phyloP scores from a whole-genome alignment of 164 flowering plant species.

The Chloranthus sessilifolius region DNA sequence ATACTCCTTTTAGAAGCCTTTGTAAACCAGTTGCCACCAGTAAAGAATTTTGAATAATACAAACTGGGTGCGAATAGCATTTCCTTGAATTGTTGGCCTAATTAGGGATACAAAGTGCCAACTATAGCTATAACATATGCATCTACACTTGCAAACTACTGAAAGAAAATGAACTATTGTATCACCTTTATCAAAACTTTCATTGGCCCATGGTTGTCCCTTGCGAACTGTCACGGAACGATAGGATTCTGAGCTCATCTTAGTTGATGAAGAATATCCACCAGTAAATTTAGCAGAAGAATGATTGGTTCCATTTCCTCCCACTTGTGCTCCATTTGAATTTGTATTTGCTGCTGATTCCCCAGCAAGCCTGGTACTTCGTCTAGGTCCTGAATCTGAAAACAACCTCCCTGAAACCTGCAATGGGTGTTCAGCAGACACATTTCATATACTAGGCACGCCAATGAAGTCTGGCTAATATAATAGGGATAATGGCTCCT shows the following conservation, averaged over 20 bases:
- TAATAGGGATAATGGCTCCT: too few relatives aligned
- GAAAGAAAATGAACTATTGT: neutral
- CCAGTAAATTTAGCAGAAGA: conserved; percentile 57
- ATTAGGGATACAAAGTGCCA: too few relatives aligned
- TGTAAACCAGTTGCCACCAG: too few relatives aligned
- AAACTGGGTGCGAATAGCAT: too few relatives aligned
- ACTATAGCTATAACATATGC: too few relatives aligned
- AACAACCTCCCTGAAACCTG: conserved; percentile 91
- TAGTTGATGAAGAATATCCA: conserved; percentile 36
- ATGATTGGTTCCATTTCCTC: conserved; percentile 69
- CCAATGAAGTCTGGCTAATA: too few relatives aligned
- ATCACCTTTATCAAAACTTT: conserved; percentile 83
- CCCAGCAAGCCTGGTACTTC: conserved; percentile 84
- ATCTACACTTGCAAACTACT: too few relatives aligned
- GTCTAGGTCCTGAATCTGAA: conserved; percentile 87
- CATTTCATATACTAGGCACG: neutral
- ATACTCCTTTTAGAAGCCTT: too few relatives aligned
- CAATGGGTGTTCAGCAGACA: conserved; percentile 1
- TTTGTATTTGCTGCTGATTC: conserved; percentile 48
- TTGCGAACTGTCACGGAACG: conserved; percentile 74
- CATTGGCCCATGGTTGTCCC: conserved; percentile 62
- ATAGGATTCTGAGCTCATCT: conserved; percentile 49
- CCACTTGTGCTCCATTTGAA: conserved; percentile 29
- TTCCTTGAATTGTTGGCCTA: too few relatives aligned
- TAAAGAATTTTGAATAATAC: too few relatives aligned